A percentile compares a stretch with the other conserved stretches of the same genome.
Conservation (phyloP, 495 filamentous ascomycete species). For the Xylaria palmicola region DNA sequence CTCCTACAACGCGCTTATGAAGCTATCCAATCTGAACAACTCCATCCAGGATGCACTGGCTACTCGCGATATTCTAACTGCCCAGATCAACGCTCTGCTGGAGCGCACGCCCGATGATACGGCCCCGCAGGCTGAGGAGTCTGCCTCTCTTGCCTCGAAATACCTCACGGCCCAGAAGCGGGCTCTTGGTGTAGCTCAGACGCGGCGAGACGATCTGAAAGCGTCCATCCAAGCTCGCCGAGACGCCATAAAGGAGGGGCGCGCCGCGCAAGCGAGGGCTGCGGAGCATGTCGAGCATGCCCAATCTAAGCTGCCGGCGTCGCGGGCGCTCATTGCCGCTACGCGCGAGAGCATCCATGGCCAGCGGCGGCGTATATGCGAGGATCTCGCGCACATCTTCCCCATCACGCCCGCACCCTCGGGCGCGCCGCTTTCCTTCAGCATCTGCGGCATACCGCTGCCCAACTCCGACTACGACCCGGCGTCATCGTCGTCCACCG, state of each 20-base stretch:
- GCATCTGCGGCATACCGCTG: constrained; percentile 69
- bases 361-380: constrained; percentile 82
- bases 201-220: constrained; percentile 60
- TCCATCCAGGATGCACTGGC: constrained; percentile 88
- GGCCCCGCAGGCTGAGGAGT: constrained; percentile 64
- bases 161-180: constrained; percentile 64
- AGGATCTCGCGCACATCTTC: constrained; percentile 75
- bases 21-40: constrained; percentile 82
- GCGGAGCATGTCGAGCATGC: constrained; percentile 54
- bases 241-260: constrained; percentile 64
- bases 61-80: constrained; percentile 69
- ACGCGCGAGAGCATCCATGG: constrained; percentile 65
- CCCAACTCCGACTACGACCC: constrained; percentile 74
- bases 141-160: constrained; percentile 54
- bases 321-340: constrained; percentile 50
- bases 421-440: constrained; percentile 64
- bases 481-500: constrained; percentile 46
- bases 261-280: constrained; percentile 55
- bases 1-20: constrained; percentile 89
- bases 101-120: constrained; percentile 46
- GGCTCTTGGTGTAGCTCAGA: constrained; percentile 57
- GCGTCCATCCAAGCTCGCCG: constrained; percentile 64
- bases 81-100: constrained; percentile 75
- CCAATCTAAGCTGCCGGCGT: constrained; percentile 57
- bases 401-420: constrained; percentile 66